Evolutionary conservation across 2,329 filamentous ascomycete species (phyloP).

Genomic region (Ophiosphaerella korrae): DNA sequence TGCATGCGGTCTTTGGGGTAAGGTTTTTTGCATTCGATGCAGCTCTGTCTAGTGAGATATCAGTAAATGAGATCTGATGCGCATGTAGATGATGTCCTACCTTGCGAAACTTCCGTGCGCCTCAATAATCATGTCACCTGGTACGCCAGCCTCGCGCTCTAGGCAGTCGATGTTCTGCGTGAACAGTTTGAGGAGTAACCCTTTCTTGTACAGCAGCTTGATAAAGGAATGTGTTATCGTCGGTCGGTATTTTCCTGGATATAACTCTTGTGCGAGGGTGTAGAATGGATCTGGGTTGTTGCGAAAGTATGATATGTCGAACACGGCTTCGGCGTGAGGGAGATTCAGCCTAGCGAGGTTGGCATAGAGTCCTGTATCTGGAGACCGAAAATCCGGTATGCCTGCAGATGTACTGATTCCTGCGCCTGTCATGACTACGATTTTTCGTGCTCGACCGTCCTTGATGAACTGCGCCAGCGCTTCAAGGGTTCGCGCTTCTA

Average conservation of each 20-base stretch:
- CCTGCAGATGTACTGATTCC: slow-evolving; percentile 76
- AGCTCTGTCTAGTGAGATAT: slow-evolving; percentile 66
- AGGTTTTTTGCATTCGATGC: slow-evolving; percentile 79
- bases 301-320: slow-evolving; percentile 89
- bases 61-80: too few species aligned
- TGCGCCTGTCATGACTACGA: slow-evolving; percentile 89
- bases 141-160: slow-evolving; percentile 84
- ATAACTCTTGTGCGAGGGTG: slow-evolving; percentile 85
- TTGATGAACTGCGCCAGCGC: slow-evolving; percentile 82
- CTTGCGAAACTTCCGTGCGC: slow-evolving; percentile 91
- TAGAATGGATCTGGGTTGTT: slow-evolving; percentile 89
- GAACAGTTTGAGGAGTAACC: slow-evolving; percentile 81
- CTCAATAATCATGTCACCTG: slow-evolving; percentile 80
- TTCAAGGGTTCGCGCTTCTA: slow-evolving; percentile 71
- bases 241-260: slow-evolving; percentile 85
- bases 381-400: slow-evolving; percentile 94
- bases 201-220: slow-evolving; percentile 77
- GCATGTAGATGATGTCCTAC: slow-evolving; percentile 5
- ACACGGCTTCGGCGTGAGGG: slow-evolving; percentile 89
- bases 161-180: slow-evolving; percentile 98
- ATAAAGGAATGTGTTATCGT: slow-evolving; percentile 93
- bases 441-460: slow-evolving; percentile 66
- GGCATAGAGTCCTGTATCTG: slow-evolving; percentile 89
- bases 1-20: slow-evolving; percentile 79
- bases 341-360: slow-evolving; percentile 87